Base-by-base conservation (phyloP, 2,329 filamentous ascomycete species). In the Xylaria digitata region DNA sequence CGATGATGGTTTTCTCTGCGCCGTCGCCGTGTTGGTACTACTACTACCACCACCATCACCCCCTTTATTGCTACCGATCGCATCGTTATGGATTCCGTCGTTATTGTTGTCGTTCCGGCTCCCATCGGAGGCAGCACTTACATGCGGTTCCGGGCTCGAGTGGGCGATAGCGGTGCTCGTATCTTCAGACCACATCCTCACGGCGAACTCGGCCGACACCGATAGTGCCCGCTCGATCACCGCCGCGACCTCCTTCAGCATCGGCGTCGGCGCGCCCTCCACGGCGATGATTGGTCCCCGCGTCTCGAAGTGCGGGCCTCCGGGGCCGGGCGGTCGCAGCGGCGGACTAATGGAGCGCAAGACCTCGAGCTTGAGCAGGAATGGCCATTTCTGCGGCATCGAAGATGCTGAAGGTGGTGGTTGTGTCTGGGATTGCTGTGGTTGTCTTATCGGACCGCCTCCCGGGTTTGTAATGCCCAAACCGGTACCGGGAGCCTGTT, bases 251-350 rank as follows among this genome's bases (percentile, higher is more conserved):
- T 86, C 83, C 1, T 81, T 78, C 9, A 87, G 75, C 23, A 86
- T 72, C n/a, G 75, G 74, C 6, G 77, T 70, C 64, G 90, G 86
- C 19, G 90, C 85, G 0, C 94, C 94, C 78, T 98, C 95, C 32
- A 98, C 82, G 0, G 92, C 91, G 68, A 98, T 90, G 43, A 97
- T 86, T 0, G 92, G 87, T 0, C 95, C 94, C n/a, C 94, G 87
- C 6, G 83, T 81, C 71, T 82, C 79, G 66, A 79, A 76, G 1
- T 69, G 68, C 2, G 74, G 70, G 3, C 72, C 73, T 6, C 74
- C 76, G 3, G 78, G 77, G 5, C 77, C 74, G 0, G 80, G 74
- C 17, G 80, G 72, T 6, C 81, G 79, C 15, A 92, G 82, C 0
- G 92, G 89, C 26, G 90, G 92, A 52, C 91, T 91, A 70, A 97